A percentile compares a stretch with the other conserved stretches of the same genome.
Conservation (phyloP, 2,329 filamentous ascomycete genomes). For the Ophiostoma piceae region DNA sequence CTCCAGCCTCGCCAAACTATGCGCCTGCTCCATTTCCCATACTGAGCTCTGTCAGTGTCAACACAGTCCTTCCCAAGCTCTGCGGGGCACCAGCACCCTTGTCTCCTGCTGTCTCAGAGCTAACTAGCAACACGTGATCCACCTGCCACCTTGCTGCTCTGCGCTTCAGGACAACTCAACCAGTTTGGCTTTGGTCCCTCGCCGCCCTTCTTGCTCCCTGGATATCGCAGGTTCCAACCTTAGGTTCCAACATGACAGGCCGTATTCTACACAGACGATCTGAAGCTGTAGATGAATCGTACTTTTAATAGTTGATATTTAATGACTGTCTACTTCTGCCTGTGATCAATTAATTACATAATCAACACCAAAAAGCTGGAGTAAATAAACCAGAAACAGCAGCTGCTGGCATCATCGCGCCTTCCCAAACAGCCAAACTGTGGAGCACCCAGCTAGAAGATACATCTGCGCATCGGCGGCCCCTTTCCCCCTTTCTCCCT, state of each 20-base stretch:
- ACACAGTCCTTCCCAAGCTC: neutral
- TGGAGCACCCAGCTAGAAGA: slow-evolving; percentile 8
- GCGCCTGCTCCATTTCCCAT: neutral
- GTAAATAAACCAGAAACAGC: neutral
- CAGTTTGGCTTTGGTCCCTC: slow-evolving; percentile 4
- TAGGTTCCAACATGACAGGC: neutral
- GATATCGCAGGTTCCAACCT: neutral
- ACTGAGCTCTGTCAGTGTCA: neutral
- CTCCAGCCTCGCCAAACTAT: slow-evolving; percentile 8
- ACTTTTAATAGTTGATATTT: neutral
- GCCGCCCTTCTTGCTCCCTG: neutral
- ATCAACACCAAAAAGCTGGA: neutral
- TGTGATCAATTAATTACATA: neutral
- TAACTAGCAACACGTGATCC: neutral
- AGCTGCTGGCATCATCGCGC: slow-evolving; percentile 9
- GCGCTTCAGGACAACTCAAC: slow-evolving; percentile 17
- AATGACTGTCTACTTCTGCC: neutral
- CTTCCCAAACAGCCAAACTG: slow-evolving; percentile 13
- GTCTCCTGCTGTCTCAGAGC: neutral
- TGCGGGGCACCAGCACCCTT: slow-evolving; percentile 6
- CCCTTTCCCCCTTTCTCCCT: slow-evolving; percentile 10
- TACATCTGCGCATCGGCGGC: slow-evolving; percentile 6
- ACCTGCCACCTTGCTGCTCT: slow-evolving; percentile 6
- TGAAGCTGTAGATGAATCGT: slow-evolving; percentile 5
- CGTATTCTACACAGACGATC: neutral